Percentiles rank a stretch among this genome's conserved stretches.
These are phyloP conservation scores for Suhomyces atakaporum DNA, from an alignment of 1,139 yeast species.

Conservation along the genomic window DNA sequence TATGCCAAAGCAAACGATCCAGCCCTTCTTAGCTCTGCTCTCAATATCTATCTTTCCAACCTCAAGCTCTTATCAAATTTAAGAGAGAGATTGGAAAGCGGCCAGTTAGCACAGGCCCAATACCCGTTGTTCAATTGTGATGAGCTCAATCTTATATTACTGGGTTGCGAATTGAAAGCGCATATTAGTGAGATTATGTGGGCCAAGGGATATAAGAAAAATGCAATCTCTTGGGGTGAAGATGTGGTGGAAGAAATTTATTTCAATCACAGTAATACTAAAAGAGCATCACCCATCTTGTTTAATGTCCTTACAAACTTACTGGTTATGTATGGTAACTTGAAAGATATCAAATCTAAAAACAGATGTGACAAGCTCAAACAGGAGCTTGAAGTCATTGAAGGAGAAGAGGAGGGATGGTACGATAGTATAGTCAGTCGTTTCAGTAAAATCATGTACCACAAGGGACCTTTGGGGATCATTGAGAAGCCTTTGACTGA, in stretches of 20 bases:
- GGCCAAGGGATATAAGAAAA: conserved; percentile 52
- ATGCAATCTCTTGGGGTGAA: conserved; percentile 67
- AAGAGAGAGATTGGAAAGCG: conserved; percentile 21
- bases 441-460: conserved; percentile 43
- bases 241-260: conserved; percentile 47
- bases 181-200: conserved; percentile 69
- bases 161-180: conserved; percentile 47
- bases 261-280: conserved; percentile 31
- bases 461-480: conserved; percentile 47
- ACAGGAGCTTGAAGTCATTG: conserved; percentile 24
- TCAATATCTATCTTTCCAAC: conserved; percentile 43
- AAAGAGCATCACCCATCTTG: conserved; percentile 35
- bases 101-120: conserved; percentile 27
- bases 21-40: conserved; percentile 24
- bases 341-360: conserved; percentile 27
- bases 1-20: conserved; percentile 26
- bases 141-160: conserved; percentile 29
- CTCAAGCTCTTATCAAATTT: conserved; percentile 30
- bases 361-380: conserved; percentile 33
- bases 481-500: conserved; percentile 44
- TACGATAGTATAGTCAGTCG: conserved; percentile 37
- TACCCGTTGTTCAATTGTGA: conserved; percentile 44
- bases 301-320: conserved; percentile 35
- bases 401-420: conserved; percentile 30
- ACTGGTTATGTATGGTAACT: conserved; percentile 32